Evolutionary conservation across 768 basidiomycete species (phyloP), one percentile per base, ranked within the genome.

Genomic region (Scleroderma bovista): DNA sequence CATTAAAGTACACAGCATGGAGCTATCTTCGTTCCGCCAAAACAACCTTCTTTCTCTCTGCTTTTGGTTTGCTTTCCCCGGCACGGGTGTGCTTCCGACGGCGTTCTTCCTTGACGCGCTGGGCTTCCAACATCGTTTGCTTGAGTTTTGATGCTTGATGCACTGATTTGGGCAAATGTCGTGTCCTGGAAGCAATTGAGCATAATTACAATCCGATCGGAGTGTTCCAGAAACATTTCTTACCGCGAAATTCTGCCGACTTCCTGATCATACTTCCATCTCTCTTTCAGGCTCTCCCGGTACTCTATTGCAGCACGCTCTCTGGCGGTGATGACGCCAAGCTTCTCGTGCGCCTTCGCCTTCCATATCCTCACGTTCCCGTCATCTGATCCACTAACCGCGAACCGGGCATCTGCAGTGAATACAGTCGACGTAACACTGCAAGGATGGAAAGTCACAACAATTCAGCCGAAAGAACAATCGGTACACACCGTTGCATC

Each of bases 331-430:
- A 97, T 72, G 24, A 96, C 79, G 9, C 95, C 96, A 32, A 99
- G 75, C 65, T 90, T 94, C 57, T 93, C 93, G 0, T 88, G 86
- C 1, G 94, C 91, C 51, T 88, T 87, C 19, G 90, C 84, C 66
- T 97, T 97, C 94, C 94, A 96, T 61, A 97, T 76, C 47, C 93
- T 81, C 54, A 96, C 87, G 60, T 95, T 96, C 11, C 93, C 93
- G 60, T 96, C 93, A 57, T 96, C 94, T 0, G 93, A 94, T 15
- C 93, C 94, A 2, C 88, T 83, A 9, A 96, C 65, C 32, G 96
- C 84, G 66, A 93, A 97, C 16, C 93, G 83, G 16, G 95, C 85
- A 54, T 98, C 96, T 22, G 82, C 83, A 1, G 93, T 92, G 71
- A 87, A 97, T 36, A 87, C 71, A 3, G 92, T 84, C 13, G 93